phyloP scores from a whole-genome alignment of 371 early-diverging fungal species.

The Catenaria anguillulae region DNA sequence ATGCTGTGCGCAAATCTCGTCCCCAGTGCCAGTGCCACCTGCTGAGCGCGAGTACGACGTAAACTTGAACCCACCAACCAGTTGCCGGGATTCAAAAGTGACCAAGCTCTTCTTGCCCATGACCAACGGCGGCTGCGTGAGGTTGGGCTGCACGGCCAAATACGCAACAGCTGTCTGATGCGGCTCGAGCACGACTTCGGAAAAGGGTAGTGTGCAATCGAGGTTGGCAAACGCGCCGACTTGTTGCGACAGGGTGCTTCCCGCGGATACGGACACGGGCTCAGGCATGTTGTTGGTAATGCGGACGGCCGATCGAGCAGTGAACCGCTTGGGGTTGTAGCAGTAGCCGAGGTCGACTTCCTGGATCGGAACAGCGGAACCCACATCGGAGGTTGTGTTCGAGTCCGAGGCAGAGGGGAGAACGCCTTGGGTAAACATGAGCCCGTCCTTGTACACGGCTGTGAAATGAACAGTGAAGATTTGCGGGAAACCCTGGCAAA shows the following conservation, averaged over 20 bases:
- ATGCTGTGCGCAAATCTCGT: conserved; percentile 43
- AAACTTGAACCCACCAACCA: conserved; percentile 72
- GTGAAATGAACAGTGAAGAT: conserved; percentile 42
- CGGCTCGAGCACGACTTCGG: conserved; percentile 14
- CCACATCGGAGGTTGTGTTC: no score
- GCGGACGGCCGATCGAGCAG: conserved; percentile 51
- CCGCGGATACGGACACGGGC: conserved; percentile 46
- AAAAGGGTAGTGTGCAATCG: conserved; percentile 29
- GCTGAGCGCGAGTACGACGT: conserved; percentile 21
- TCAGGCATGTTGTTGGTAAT: conserved; percentile 55
- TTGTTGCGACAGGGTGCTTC: conserved; percentile 66
- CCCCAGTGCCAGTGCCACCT: conserved; percentile 1
- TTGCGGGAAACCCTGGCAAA: conserved; percentile 21
- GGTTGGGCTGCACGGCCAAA: conserved; percentile 66
- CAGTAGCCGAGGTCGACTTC: conserved; percentile 67
- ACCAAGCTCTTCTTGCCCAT: neutral
- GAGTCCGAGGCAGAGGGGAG: neutral
- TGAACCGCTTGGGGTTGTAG: conserved; percentile 58
- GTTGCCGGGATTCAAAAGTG: conserved; percentile 39
- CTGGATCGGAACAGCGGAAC: no score
- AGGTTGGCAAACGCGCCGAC: conserved; percentile 62
- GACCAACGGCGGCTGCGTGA: conserved; percentile 21
- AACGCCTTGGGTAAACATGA: neutral
- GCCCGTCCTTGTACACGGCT: conserved; percentile 14
- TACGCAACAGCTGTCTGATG: conserved; percentile 38